Evolutionary conservation across 2,329 filamentous ascomycete species (phyloP).

Genomic region (Coniochaeta ligniaria): DNA sequence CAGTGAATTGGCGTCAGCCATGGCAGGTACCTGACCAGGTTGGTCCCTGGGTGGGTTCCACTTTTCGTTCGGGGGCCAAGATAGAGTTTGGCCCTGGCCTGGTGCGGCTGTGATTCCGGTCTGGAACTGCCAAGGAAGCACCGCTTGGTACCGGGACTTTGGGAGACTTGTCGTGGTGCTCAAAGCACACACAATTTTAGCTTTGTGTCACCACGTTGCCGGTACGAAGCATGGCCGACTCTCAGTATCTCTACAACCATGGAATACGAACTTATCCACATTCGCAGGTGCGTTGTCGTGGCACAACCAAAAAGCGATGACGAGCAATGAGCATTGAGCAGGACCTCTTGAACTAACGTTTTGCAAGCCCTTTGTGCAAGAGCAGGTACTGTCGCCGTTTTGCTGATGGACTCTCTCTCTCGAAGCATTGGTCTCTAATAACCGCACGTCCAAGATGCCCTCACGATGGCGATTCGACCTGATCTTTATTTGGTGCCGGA

Average conservation of each 20-base stretch:
- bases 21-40: too few relatives aligned
- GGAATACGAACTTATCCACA: background rate
- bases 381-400: background rate
- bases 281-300: background rate
- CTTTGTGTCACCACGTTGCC: background rate
- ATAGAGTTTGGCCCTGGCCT: background rate
- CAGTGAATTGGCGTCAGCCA: too few relatives aligned
- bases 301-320: background rate
- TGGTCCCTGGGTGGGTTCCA: background rate
- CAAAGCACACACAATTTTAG: background rate
- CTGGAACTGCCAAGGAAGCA: background rate
- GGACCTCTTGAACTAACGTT: background rate
- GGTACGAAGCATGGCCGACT: background rate
- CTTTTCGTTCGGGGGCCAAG: background rate
- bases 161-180: background rate
- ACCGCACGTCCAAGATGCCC: background rate
- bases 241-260: background rate
- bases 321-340: background rate
- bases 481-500: background rate
- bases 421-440: background rate
- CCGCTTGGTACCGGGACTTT: background rate
- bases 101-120: conserved; percentile 1
- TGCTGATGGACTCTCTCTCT: background rate
- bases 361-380: background rate
- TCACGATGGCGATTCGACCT: background rate